Evolutionary conservation across 2,329 filamentous ascomycete species (phyloP), one percentile per base, ranked within the genome.

Genomic region (Myrmaecium sp.): DNA sequence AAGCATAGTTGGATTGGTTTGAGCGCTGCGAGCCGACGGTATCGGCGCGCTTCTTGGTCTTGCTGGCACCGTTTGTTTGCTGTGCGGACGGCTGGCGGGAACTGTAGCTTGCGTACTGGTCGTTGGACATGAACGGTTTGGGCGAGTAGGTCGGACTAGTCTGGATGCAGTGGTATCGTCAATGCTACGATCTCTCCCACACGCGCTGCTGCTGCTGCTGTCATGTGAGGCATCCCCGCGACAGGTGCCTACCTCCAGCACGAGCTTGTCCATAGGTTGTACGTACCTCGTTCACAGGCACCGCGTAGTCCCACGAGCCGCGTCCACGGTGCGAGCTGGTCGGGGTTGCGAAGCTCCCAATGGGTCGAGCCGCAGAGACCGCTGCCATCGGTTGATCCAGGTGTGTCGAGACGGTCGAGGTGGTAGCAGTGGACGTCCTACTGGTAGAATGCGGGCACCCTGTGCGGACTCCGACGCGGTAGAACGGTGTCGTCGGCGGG

Each of bases 261-360:
- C 34, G 31, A 36, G 33, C 38, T 32, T 35, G 31, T 25, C 33
- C 29, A 27, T 30, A 23, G 35, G 28, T 26, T 11, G 26, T 37
- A 51, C 50, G 35, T 35, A 54, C 51, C 41, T 41, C 33, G 26
- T 44, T 40, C 24, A 53, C 27, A 30, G 51, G 49, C 25, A 54
- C 51, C 21, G 51, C 49, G 34, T 46, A 47, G 25, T 54, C 48
- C 49, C 51, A 53, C 26, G 41, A 39, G 31, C 39, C 43, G 30
- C 44, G 34, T 23, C 36, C 46, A 33, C 49, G 49, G 43, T 55
- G 49, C 8, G 49, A 46, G 33, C 49, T 53, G 34, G 43, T 50
- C 17, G 51, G 51, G 26, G 51, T 50, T 8, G 49, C 53, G 31
- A 52, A 40, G 33, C 51, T 49, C 31, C 45, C 42, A 38, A 36